A percentile compares a stretch with the other conserved stretches of the same genome.
Evolutionary conservation across 148 eudicot genomes (phyloP).

Genomic region (Fagopyrum homotropicum): DNA sequence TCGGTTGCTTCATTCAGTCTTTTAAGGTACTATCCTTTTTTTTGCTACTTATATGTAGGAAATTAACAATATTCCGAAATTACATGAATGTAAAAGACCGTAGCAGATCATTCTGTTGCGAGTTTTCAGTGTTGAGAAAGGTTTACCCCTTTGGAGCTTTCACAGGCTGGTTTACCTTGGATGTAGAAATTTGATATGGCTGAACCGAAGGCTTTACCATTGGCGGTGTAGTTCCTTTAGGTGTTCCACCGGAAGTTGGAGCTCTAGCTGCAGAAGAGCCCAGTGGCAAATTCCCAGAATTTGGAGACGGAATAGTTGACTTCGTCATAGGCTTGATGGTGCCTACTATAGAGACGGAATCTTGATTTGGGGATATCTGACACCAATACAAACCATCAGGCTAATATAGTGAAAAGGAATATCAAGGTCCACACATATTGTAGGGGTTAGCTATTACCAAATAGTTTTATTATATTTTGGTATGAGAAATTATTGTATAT

Average conservation of each 20-base stretch:
- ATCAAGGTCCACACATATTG: no score
- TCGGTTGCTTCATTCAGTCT: no score
- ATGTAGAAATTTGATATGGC: background rate
- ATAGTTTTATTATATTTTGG: no score
- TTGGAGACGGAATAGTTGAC: background rate
- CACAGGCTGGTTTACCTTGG: constrained; percentile 17
- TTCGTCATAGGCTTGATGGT: background rate
- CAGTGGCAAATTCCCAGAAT: background rate
- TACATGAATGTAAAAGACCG: no score
- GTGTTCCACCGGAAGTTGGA: background rate
- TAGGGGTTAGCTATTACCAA: no score
- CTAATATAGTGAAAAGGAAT: background rate
- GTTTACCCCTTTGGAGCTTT: constrained; percentile 56
- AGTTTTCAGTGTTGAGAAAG: constrained; percentile 41
- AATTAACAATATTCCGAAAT: no score
- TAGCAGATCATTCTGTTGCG: constrained; percentile 24
- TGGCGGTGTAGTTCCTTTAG: background rate
- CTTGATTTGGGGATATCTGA: constrained; percentile 7
- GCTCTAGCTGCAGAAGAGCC: constrained; percentile 1
- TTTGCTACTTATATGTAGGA: no score
- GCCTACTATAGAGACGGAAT: background rate
- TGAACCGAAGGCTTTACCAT: background rate
- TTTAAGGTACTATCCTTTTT: no score
- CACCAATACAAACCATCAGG: background rate
- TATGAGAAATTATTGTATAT: no score